Evolutionary conservation across 2,329 filamentous ascomycete species (phyloP).

Genomic region (Penicillium verrucosum): DNA sequence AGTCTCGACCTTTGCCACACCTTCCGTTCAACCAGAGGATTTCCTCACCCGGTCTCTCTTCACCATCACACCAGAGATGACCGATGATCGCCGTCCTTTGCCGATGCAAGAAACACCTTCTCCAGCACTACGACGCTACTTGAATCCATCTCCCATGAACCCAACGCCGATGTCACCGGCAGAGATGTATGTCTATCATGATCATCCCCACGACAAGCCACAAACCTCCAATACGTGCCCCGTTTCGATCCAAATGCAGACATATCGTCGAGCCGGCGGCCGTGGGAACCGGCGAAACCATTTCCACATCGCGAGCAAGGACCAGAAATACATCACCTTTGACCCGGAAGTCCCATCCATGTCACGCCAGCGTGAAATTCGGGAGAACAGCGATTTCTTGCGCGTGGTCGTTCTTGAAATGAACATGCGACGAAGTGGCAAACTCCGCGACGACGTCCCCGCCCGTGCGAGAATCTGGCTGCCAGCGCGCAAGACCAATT

Average conservation of each 20-base stretch:
- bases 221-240: constrained; percentile 37
- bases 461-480: constrained; percentile 60
- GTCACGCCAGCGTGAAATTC: constrained; percentile 58
- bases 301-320: constrained; percentile 41
- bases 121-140: constrained; percentile 57
- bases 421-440: constrained; percentile 64
- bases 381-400: constrained; percentile 63
- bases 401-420: constrained; percentile 64
- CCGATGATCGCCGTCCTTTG: constrained; percentile 59
- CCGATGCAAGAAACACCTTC: constrained; percentile 54
- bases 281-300: constrained; percentile 28
- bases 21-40: constrained; percentile 54
- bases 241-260: constrained; percentile 62
- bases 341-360: constrained; percentile 40
- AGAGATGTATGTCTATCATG: constrained; percentile 46
- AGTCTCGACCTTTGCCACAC: constrained; percentile 57
- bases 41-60: constrained; percentile 58
- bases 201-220: constrained; percentile 36
- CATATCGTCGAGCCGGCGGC: constrained; percentile 48
- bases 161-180: constrained; percentile 47
- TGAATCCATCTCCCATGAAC: constrained; percentile 53
- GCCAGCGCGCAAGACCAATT: constrained; percentile 50
- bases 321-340: constrained; percentile 31
- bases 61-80: constrained; percentile 55
- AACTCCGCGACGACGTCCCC: constrained; percentile 54